Evolutionary conservation across 2,329 filamentous ascomycete species (phyloP).

Genomic region (Cladosporium sp.): DNA sequence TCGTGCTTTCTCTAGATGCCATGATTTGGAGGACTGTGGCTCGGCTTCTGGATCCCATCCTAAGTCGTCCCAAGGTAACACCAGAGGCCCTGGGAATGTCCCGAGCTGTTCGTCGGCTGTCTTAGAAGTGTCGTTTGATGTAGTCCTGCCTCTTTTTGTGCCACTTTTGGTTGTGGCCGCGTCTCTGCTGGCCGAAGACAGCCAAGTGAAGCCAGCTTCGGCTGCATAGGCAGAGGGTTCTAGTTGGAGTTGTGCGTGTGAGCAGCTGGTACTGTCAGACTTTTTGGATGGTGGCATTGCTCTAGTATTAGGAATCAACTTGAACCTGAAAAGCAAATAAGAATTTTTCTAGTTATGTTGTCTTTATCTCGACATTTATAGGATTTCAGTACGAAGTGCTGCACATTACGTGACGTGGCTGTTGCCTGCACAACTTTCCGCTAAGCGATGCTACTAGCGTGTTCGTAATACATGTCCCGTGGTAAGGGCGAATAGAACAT

Average conservation of each 20-base stretch:
- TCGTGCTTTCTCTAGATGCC: slow-evolving; percentile 43
- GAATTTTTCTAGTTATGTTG: too few species aligned
- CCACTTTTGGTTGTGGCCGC: background rate
- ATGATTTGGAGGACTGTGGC: slow-evolving; percentile 51
- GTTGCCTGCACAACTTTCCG: background rate
- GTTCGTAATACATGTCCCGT: too few species aligned
- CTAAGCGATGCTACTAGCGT: background rate
- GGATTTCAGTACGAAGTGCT: too few species aligned
- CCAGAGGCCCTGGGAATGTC: slow-evolving; percentile 55
- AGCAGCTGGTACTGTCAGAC: background rate
- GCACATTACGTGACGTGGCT: background rate
- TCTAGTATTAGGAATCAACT: too few species aligned
- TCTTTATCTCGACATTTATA: too few species aligned
- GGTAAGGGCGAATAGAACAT: background rate
- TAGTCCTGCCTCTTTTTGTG: background rate
- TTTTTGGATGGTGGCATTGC: background rate
- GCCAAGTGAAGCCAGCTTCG: slow-evolving; percentile 3
- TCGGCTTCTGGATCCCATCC: slow-evolving; percentile 49
- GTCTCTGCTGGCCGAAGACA: background rate
- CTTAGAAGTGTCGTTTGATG: background rate
- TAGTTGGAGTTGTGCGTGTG: background rate
- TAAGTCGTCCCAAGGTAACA: slow-evolving; percentile 58
- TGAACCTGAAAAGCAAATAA: too few species aligned
- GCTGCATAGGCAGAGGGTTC: slow-evolving; percentile 3
- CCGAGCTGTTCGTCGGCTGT: background rate